These are phyloP conservation scores for Ogataea pilisensis DNA, from an alignment of 805 yeast species.

Conservation along the genomic window DNA sequence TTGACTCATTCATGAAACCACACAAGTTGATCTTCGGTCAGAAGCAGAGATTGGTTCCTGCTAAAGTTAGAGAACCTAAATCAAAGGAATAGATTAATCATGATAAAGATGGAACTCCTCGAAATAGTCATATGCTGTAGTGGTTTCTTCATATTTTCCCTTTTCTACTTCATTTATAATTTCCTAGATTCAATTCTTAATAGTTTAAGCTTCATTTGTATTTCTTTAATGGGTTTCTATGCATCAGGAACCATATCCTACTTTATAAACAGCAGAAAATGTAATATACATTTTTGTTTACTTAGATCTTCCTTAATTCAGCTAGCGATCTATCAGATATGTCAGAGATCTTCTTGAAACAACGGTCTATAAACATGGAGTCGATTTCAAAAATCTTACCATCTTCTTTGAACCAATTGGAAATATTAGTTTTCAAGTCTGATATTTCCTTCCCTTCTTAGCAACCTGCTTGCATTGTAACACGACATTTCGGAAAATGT, in stretches of 20 bases:
- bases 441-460: slow-evolving; percentile 10
- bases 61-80: slow-evolving; percentile 50
- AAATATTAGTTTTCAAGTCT: slow-evolving; percentile 3
- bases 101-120: too few relatives aligned
- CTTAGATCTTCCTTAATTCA: slow-evolving; percentile 11
- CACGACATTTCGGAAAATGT: slow-evolving; percentile 12
- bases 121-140: too few relatives aligned
- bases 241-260: too few relatives aligned
- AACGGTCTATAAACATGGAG: slow-evolving; percentile 5
- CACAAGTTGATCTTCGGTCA: slow-evolving; percentile 75
- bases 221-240: too few relatives aligned
- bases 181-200: too few relatives aligned
- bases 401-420: slow-evolving; percentile 19
- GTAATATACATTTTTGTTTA: too few relatives aligned
- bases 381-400: slow-evolving; percentile 20
- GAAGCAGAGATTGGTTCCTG: slow-evolving; percentile 69
- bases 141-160: too few relatives aligned
- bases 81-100: slow-evolving; percentile 17
- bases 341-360: slow-evolving; percentile 10
- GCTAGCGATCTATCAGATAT: slow-evolving; percentile 13
- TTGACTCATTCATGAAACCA: slow-evolving; percentile 75
- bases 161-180: background rate
- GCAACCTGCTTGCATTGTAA: slow-evolving; percentile 14
- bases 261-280: too few relatives aligned
- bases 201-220: too few relatives aligned